These are phyloP conservation scores for Nannochloropsis salina DNA, from an alignment of 108 stramenopile genomes.

Conservation along the genomic window DNA sequence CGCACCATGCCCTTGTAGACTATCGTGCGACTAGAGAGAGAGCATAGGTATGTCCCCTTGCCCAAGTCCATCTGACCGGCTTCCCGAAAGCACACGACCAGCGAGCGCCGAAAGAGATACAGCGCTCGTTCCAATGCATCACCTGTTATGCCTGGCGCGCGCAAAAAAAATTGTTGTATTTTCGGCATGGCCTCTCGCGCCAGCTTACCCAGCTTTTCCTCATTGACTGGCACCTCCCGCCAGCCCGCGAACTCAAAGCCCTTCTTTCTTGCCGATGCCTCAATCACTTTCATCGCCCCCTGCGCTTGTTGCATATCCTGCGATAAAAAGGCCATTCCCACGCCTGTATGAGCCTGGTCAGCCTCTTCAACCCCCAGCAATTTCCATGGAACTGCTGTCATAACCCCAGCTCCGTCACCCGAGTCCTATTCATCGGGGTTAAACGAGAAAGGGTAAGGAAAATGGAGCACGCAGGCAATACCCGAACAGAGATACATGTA, in stretches of 20 bases:
- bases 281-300: constrained; percentile 1
- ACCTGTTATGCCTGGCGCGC: constrained; percentile 21
- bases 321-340: constrained; percentile 49
- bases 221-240: constrained; percentile 53
- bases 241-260: constrained; percentile 43
- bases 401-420: constrained; percentile 52
- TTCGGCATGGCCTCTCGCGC: constrained; percentile 46
- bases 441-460: not conserved
- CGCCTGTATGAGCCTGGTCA: constrained; percentile 29
- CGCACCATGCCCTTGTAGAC: constrained; percentile 55
- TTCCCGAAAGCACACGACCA: constrained; percentile 34
- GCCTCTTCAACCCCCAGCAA: constrained; percentile 35
- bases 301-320: constrained; percentile 21
- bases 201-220: constrained; percentile 44
- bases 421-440: constrained; percentile 22
- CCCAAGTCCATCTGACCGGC: constrained; percentile 36
- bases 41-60: constrained; percentile 50
- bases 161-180: constrained; percentile 42
- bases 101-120: constrained; percentile 35
- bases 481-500: not conserved
- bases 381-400: constrained; percentile 47
- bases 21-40: constrained; percentile 47
- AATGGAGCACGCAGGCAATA: not conserved
- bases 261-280: constrained; percentile 23
- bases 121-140: constrained; percentile 38